These are phyloP conservation scores for Colletotrichum godetiae DNA, from an alignment of 2,329 filamentous ascomycete species.

Conservation along the genomic window DNA sequence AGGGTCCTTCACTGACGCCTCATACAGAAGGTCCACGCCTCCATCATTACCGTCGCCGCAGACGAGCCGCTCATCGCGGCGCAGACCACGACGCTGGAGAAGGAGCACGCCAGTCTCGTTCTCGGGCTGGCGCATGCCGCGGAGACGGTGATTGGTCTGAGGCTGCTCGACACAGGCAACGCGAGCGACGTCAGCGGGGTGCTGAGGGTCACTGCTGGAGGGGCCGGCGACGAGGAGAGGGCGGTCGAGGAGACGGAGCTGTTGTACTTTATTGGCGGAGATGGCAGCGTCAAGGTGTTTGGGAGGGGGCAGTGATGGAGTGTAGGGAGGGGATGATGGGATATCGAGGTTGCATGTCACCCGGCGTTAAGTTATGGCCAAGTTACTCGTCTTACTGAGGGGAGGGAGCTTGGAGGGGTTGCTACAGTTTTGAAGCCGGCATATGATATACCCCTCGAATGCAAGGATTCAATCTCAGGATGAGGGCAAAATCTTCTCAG, in stretches of 20 bases:
- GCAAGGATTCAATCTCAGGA: too few species aligned
- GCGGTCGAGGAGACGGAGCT: constrained; percentile 73
- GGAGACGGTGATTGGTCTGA: constrained; percentile 75
- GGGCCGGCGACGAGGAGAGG: constrained; percentile 38
- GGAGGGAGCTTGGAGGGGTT: background rate
- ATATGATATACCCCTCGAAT: too few species aligned
- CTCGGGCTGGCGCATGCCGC: constrained; percentile 81
- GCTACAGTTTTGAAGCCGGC: background rate
- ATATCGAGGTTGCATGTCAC: background rate
- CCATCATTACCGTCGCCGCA: constrained; percentile 76
- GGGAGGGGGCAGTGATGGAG: constrained; percentile 74
- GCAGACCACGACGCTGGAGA: constrained; percentile 74
- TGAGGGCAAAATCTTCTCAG: too few species aligned
- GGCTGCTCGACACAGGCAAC: constrained; percentile 86
- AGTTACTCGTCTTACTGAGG: background rate
- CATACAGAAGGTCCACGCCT: constrained; percentile 69
- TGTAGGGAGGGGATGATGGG: too few species aligned
- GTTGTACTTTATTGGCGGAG: constrained; percentile 82
- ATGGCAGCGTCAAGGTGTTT: constrained; percentile 86
- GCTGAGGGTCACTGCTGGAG: constrained; percentile 76
- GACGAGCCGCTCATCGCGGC: constrained; percentile 76
- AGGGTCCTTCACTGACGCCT: constrained; percentile 12
- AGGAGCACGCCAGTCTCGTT: constrained; percentile 76
- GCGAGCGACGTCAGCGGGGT: constrained; percentile 93
- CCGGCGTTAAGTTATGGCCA: background rate